Base-by-base conservation (phyloP, 192 early-diverging fungal species). In the Fimicolochytrium jonesii region DNA sequence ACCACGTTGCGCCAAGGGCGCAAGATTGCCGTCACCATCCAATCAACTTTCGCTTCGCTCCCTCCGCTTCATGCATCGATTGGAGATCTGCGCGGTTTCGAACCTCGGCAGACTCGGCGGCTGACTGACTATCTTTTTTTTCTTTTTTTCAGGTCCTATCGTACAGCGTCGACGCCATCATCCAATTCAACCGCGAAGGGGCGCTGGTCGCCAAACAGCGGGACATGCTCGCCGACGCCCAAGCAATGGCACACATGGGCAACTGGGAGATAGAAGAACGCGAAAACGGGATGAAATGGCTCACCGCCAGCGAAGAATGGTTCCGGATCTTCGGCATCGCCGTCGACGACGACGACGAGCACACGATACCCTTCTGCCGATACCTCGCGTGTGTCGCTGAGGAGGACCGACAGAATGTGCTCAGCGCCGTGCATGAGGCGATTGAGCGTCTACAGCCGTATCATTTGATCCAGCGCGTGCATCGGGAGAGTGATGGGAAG, bases 241-340 rank as follows among this genome's bases (percentile, higher is more conserved):
- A 36, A 33, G 54, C 64, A 17, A n/a, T 66, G 54, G 30, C 55
- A 7, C 59, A 61, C 33, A 28, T 61, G 15, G 59, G 59, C 17
- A 52, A 29, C 29, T 61, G 59, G 59, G 59, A 61, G 29, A 35
- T 61, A 11, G 20, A 50, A 6, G 15, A 15, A 4, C n/a, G 33
- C 7, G 46, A 51, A 4, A 31, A 13, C 33, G 53, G 48, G 22
- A 9, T 55, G 29, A 15, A 23, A 44, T 42, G 25, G 44, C 23
- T 51, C 0, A 2, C 4, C 15, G 47, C 46, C 18, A 25, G 15
- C 18, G 59, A 61, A 15, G 59, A 61, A 31, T 51, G 32, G 28
- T 51, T 61, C 10, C 44, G 47, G 17, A 20, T 61, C 23, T 51
- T 61, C 11, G 59, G 59, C 2, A 61, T 61, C 11, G 17, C n/a